Base-by-base conservation (phyloP, 768 basidiomycete species). In the Candolleomyces aberdarensis region DNA sequence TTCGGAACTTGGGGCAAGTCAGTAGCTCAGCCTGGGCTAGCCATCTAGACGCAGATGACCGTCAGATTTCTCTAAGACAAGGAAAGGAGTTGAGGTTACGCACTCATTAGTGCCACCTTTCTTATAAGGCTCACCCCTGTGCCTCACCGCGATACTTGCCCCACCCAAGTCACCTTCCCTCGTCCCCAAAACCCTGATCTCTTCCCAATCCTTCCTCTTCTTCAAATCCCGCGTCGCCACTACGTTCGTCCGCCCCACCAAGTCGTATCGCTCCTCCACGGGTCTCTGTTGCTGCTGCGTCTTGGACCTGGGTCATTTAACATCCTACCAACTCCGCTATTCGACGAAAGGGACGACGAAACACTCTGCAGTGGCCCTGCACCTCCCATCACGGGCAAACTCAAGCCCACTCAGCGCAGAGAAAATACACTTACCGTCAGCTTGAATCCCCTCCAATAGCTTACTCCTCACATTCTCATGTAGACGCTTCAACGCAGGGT, bases 21-120 rank as follows among this genome's bases (percentile, higher is more conserved):
- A 89, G 89, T 5, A 96, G 81, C 70, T 97, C 95, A 0, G 92
- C 93, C 47, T 88, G 85, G 0, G 92, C 81, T 5, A 96, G 80
- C 74, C 83, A 87, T 63, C 88, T 92, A 60, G 3, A 49, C 29
- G 36, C 2, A 36, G 36, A 36, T 11, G 36, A 11, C 17, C 62
- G 41, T 51, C 59, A 55, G 60, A 26, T 26, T 26, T 26, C 26
- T 26, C 26, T 26, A 26, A 3, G 26, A 26, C 26, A 26, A 26
- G 3, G 26, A 26, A 26, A 26, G 26, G 26, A 26, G 26, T 26
- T n/a, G n/a, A 3, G 26, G 26, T 26, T 26, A 75, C 69, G 29
- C 61, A 82, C 79, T 80, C 76, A 6, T 74, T 63, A 58, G 73
- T 71, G 57, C 66, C 41, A 50, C 51, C 50, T 5, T 13, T 31